Percentiles rank a stretch among this genome's conserved stretches.
phyloP scores from a whole-genome alignment of 352 stramenopile species.

The Globisporangium spinosum region DNA sequence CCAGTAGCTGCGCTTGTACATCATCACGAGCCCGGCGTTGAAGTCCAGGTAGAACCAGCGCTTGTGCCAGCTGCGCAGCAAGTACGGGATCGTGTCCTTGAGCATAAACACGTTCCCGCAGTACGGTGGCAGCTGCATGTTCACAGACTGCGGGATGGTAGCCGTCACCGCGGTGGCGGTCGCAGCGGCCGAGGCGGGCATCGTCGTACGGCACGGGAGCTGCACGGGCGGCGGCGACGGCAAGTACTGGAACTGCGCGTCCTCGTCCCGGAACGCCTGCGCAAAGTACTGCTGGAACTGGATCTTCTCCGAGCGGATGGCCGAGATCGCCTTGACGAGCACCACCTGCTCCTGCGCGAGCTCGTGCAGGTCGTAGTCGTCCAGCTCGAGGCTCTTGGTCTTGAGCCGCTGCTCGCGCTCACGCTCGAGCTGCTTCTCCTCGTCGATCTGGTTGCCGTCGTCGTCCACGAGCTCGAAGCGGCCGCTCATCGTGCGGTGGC shows the following conservation, averaged over 20 bases:
- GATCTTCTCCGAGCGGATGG: constrained; percentile 62
- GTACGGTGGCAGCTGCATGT: constrained; percentile 61
- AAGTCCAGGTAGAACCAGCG: constrained; percentile 84
- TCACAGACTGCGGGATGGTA: constrained; percentile 23
- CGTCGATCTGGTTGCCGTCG: constrained; percentile 62
- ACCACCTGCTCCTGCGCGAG: constrained; percentile 50
- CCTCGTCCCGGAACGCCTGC: constrained; percentile 49
- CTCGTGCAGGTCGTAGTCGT: constrained; percentile 63
- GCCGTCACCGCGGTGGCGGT: constrained; percentile 8
- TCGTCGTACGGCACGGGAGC: constrained; percentile 21
- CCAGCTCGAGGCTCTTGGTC: constrained; percentile 48
- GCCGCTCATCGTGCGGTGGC: constrained; percentile 19
- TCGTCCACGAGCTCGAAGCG: constrained; percentile 62
- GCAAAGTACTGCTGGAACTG: constrained; percentile 56
- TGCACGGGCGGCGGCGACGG: constrained; percentile 24
- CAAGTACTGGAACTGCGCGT: constrained; percentile 25
- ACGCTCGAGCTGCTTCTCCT: constrained; percentile 46
- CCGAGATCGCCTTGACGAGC: constrained; percentile 48
- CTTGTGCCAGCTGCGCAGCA: constrained; percentile 79
- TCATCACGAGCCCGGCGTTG: constrained; percentile 56
- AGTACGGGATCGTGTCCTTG: constrained; percentile 70
- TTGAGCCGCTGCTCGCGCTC: constrained; percentile 48
- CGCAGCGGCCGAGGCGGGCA: constrained; percentile 27
- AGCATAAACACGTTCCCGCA: constrained; percentile 74
- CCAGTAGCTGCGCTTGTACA: constrained; percentile 87